These are phyloP conservation scores for Periconia macrospinosa DNA, from an alignment of 2,329 filamentous ascomycete species.

Conservation along the genomic window DNA sequence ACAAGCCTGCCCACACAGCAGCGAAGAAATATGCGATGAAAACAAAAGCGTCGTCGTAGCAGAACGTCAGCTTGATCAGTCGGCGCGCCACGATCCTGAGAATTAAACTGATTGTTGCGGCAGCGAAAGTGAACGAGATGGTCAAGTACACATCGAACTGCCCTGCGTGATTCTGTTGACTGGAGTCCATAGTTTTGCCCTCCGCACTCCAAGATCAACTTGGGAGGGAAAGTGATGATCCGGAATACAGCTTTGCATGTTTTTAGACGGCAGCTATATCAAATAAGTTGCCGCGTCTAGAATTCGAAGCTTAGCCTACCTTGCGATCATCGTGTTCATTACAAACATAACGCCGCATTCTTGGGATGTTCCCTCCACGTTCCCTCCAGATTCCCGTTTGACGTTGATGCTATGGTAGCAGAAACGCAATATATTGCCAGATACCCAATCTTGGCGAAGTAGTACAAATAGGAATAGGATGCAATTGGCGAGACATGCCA, in stretches of 20 bases:
- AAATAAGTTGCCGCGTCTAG: background rate
- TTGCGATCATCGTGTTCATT: background rate
- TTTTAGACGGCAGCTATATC: background rate
- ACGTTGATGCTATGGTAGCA: background rate
- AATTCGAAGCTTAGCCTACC: background rate
- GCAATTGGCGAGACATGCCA: background rate
- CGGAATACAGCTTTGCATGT: no score
- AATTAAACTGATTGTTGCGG: conserved; percentile 5
- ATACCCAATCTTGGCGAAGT: background rate
- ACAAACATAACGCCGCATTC: background rate
- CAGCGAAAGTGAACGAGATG: conserved; percentile 10
- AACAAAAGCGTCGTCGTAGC: conserved; percentile 11
- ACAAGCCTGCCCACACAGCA: conserved; percentile 4
- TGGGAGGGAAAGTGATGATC: background rate
- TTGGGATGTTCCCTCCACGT: background rate
- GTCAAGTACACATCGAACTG: conserved; percentile 10
- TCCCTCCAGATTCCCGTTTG: background rate
- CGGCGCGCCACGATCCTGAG: conserved; percentile 7
- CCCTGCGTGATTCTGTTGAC: background rate
- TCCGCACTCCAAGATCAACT: background rate
- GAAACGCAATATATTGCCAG: no score
- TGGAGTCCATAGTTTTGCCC: background rate
- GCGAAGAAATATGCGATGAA: conserved; percentile 10
- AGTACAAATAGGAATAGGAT: background rate
- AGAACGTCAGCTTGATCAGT: conserved; percentile 7